Evolutionary conservation across 176 grass and related monocot genomes (phyloP).

Genomic region (Musa acuminata): DNA sequence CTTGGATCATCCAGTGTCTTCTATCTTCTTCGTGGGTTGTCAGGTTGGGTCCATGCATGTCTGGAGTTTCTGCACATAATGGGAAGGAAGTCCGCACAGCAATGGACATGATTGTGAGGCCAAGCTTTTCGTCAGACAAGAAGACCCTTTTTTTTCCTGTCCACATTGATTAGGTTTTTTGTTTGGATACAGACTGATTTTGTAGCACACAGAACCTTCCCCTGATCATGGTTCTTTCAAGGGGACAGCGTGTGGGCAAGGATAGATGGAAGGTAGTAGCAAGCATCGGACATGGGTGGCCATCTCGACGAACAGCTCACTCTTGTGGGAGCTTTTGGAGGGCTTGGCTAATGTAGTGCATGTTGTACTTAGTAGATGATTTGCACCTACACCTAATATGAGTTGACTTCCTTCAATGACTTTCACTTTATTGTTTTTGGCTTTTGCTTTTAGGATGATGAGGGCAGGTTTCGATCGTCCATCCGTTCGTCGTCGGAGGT

Average conservation of each 20-base stretch:
- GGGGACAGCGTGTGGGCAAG: not conserved
- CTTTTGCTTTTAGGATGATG: too few relatives aligned
- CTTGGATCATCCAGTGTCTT: not conserved
- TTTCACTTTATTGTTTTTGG: too few relatives aligned
- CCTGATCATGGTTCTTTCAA: not conserved
- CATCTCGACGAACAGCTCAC: not conserved
- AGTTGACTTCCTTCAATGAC: too few relatives aligned
- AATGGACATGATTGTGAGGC: conserved; percentile 31
- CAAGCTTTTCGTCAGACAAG: conserved; percentile 36
- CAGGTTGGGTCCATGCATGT: conserved; percentile 4
- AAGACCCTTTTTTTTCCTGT: conserved; percentile 17
- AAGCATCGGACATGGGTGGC: not conserved
- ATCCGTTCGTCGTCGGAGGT: too few relatives aligned
- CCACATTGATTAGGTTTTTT: not conserved
- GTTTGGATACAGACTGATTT: conserved; percentile 33
- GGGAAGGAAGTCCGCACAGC: conserved; percentile 25
- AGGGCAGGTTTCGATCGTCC: too few relatives aligned
- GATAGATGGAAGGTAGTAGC: not conserved
- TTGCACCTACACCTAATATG: too few relatives aligned
- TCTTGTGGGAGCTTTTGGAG: not conserved
- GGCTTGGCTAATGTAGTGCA: not conserved
- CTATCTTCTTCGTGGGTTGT: not conserved
- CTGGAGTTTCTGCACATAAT: conserved; percentile 26
- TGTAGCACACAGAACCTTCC: conserved; percentile 28
- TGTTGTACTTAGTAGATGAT: too few relatives aligned